Evolutionary conservation across 306 rosid genomes (phyloP).

Genomic region (Quercus wislizeni): DNA sequence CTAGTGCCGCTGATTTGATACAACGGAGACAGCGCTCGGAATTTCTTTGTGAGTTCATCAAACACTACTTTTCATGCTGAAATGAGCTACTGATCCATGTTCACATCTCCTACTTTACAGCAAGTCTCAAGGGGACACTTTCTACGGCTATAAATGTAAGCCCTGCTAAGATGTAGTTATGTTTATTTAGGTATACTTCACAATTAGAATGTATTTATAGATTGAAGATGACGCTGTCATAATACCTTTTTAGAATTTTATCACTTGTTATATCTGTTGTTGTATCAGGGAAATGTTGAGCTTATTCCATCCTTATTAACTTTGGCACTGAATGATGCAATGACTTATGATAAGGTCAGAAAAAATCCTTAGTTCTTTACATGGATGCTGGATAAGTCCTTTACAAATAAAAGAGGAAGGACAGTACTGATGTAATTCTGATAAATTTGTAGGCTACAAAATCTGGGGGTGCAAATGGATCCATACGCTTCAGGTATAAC

Average conservation of each 20-base stretch:
- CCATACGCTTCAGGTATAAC: conserved; percentile 81
- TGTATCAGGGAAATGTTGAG: conserved; percentile 72
- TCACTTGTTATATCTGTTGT: conserved; percentile 11
- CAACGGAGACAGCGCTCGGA: conserved; percentile 91
- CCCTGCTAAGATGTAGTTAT: conserved; percentile 1
- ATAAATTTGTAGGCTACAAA: conserved; percentile 81
- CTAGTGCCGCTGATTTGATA: conserved; percentile 89
- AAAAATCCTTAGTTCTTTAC: not conserved
- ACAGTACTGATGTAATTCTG: conserved; percentile 31
- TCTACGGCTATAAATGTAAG: conserved; percentile 59
- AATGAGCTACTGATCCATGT: conserved; percentile 18
- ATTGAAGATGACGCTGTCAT: not conserved
- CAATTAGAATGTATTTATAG: not conserved
- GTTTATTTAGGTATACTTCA: not conserved
- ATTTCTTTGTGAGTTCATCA: conserved; percentile 60
- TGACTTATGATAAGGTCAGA: conserved; percentile 91
- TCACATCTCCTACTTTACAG: conserved; percentile 44
- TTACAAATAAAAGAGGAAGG: conserved; percentile 3
- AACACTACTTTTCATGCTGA: conserved; percentile 15
- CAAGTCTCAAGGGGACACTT: conserved; percentile 66
- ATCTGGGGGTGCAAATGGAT: conserved; percentile 94
- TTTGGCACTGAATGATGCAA: conserved; percentile 83
- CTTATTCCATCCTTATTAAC: conserved; percentile 58
- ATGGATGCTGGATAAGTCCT: not conserved
- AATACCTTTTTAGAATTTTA: not conserved